phyloP scores from a whole-genome alignment of 2,329 filamentous ascomycete genomes.

The Celoporthe dispersa region DNA sequence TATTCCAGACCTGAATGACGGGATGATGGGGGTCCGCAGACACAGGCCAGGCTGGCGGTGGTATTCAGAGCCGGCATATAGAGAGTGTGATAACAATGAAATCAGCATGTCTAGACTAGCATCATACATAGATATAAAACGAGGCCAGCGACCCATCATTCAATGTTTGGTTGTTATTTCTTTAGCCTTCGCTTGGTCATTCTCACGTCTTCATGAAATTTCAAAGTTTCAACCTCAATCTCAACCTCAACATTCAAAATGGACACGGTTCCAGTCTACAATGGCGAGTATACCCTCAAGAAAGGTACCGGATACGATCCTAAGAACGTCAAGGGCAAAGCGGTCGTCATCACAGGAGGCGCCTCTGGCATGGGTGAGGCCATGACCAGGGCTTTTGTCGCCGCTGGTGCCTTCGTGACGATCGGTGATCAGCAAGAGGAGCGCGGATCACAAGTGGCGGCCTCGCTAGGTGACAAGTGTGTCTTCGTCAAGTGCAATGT shows the following conservation, averaged over 20 bases:
- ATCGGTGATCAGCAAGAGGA: background rate
- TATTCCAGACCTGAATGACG: background rate
- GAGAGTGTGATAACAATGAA: background rate
- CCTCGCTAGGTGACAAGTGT: background rate
- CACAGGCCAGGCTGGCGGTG: background rate
- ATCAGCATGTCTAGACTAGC: background rate
- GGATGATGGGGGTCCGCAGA: background rate
- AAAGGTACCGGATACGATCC: background rate
- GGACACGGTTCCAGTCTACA: background rate
- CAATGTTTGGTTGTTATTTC: background rate
- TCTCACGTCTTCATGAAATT: background rate
- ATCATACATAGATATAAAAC: background rate
- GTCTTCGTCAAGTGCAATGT: conserved; percentile 39
- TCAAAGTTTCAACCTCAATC: background rate
- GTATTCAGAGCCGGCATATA: background rate
- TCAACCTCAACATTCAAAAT: background rate
- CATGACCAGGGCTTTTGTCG: background rate
- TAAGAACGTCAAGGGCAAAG: background rate
- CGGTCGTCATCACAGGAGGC: background rate
- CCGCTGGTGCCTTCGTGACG: background rate
- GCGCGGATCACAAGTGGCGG: background rate
- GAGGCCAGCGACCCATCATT: background rate
- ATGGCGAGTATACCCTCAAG: background rate
- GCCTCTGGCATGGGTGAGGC: background rate
- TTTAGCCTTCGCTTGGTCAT: background rate